phyloP scores from a whole-genome alignment of 805 yeast genomes.

The Myxozyma monticola region DNA sequence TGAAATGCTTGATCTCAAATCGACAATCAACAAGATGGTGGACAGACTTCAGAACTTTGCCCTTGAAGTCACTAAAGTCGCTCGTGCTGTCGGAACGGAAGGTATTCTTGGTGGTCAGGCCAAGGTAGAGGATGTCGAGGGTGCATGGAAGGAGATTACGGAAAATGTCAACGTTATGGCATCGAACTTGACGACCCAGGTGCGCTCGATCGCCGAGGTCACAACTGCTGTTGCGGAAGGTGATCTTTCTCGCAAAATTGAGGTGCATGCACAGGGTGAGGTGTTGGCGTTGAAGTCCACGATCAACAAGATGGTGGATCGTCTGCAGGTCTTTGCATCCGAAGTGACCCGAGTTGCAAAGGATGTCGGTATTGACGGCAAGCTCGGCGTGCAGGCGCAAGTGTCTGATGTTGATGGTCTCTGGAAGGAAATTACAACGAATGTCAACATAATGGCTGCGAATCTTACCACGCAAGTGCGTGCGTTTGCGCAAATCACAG shows the following conservation, averaged over 20 bases:
- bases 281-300: conserved; percentile 81
- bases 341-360: conserved; percentile 89
- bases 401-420: conserved; percentile 87
- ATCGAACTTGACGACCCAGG: conserved; percentile 79
- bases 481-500: conserved; percentile 90
- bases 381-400: conserved; percentile 88
- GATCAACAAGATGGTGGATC: conserved; percentile 90
- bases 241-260: conserved; percentile 79
- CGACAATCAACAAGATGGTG: conserved; percentile 86
- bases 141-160: conserved; percentile 82
- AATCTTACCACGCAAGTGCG: conserved; percentile 88
- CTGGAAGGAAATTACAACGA: conserved; percentile 89
- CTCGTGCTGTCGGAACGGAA: conserved; percentile 85
- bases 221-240: conserved; percentile 93
- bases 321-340: conserved; percentile 80
- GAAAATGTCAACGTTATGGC: conserved; percentile 91
- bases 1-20: conserved; percentile 74
- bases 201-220: conserved; percentile 83
- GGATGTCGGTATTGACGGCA: conserved; percentile 92
- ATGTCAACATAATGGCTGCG: conserved; percentile 93
- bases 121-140: conserved; percentile 73
- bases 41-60: conserved; percentile 80
- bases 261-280: conserved; percentile 88
- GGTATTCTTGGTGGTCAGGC: conserved; percentile 91
- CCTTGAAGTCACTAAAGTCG: conserved; percentile 80